phyloP scores from a whole-genome alignment of 2,329 filamentous ascomycete genomes.

The Sordariomycetes sp. region DNA sequence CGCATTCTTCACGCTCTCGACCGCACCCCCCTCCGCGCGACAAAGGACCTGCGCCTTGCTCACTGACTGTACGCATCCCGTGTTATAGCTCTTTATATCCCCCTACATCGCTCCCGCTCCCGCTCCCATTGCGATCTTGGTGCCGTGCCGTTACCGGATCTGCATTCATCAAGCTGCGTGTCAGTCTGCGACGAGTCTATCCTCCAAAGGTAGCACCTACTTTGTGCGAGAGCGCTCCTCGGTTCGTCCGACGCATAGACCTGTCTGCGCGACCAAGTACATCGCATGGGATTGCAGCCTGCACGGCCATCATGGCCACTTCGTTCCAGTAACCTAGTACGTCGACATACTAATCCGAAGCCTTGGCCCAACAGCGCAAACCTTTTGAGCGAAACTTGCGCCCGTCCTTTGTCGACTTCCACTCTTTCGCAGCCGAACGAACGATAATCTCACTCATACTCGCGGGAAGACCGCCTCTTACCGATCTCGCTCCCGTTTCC shows the following conservation, averaged over 20 bases:
- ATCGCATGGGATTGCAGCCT: neutral
- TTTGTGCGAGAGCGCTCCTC: neutral
- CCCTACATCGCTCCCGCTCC: neutral
- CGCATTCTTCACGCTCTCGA: neutral
- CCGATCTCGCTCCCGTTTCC: neutral
- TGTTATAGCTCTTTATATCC: neutral
- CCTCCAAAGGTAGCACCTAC: constrained; percentile 1
- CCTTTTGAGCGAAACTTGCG: neutral
- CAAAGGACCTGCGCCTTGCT: neutral
- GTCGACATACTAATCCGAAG: neutral
- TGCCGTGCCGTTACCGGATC: neutral
- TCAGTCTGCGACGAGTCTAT: constrained; percentile 2
- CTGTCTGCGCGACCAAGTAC: constrained; percentile 1
- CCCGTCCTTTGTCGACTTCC: neutral
- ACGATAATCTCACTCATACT: neutral
- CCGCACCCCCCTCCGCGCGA: neutral
- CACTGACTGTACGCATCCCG: neutral
- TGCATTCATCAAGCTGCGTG: neutral
- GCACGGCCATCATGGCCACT: neutral
- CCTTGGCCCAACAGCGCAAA: neutral
- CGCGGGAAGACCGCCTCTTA: neutral
- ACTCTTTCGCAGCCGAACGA: neutral
- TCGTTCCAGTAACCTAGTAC: neutral
- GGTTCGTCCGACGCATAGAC: constrained; percentile 3
- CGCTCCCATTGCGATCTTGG: neutral